Evolutionary conservation across 1,139 yeast genomes (phyloP).

Genomic region (Kodamaea suecica): DNA sequence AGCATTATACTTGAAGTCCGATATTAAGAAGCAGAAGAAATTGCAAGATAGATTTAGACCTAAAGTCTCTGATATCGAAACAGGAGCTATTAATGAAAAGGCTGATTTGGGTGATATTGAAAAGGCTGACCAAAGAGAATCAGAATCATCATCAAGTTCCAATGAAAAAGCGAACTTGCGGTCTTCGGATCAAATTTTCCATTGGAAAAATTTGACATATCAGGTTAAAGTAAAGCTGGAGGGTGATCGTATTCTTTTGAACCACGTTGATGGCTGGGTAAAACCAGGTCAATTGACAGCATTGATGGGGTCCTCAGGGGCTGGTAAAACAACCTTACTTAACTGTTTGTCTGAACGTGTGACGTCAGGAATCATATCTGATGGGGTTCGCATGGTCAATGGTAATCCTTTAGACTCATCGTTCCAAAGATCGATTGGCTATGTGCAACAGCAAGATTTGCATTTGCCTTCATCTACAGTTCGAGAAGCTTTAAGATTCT

Average conservation of each 20-base stretch:
- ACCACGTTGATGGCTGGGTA: slow-evolving; percentile 68
- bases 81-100: slow-evolving; percentile 15
- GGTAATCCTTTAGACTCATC: slow-evolving; percentile 66
- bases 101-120: slow-evolving; percentile 14
- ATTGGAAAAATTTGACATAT: slow-evolving; percentile 76
- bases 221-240: slow-evolving; percentile 66
- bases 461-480: slow-evolving; percentile 73
- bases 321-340: slow-evolving; percentile 77
- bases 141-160: slow-evolving; percentile 4
- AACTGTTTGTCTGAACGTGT: slow-evolving; percentile 78
- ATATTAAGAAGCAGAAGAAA: slow-evolving; percentile 26
- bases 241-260: slow-evolving; percentile 55
- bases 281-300: slow-evolving; percentile 33
- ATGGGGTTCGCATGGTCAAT: slow-evolving; percentile 70
- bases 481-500: slow-evolving; percentile 70
- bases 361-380: slow-evolving; percentile 71
- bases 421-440: slow-evolving; percentile 80
- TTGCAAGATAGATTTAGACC: slow-evolving; percentile 23
- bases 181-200: slow-evolving; percentile 50
- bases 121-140: slow-evolving; percentile 14
- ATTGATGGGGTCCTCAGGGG: slow-evolving; percentile 81
- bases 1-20: slow-evolving; percentile 53
- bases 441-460: slow-evolving; percentile 80
- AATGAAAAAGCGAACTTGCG: slow-evolving; percentile 10
- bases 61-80: slow-evolving; percentile 13